Evolutionary conservation across 805 yeast genomes (phyloP), one percentile per base, ranked within the genome.

Genomic region (Starmerella kuoi): DNA sequence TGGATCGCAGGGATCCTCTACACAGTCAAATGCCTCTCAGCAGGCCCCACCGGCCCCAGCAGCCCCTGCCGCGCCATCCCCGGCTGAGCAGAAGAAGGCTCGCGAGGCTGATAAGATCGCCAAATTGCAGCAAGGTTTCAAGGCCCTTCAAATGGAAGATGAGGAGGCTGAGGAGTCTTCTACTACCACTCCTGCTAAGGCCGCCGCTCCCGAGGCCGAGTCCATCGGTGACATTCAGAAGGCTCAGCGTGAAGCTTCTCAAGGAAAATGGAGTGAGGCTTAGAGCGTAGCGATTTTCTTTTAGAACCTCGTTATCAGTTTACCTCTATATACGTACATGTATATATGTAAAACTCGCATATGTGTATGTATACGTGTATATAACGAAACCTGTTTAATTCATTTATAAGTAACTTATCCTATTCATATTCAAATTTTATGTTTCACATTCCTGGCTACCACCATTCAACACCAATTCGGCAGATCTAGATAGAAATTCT

Each of bases 91-190:
- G 27, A 24, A 14, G 37, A 37, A 34, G 35, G 66, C 53, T 43
- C 24, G 26, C 30, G 35, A 31, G 31, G 24, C 31, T 18, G 46
- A 50, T n/a, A 35, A 34, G 23, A 32, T 46, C 50, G 48, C 48
- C 52, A 56, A 41, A 55, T 60, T 47, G 56, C 50, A 46, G 19
- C 38, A 48, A 12, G 57, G 56, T 24, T 49, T 48, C 43, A 42
- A 41, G 35, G 54, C 46, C 9, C 49, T 50, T 31, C 47, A 46
- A 40, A 38, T 43, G 39, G 50, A 41, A 30, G 50, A 36, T 35
- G 52, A 42, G 37, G 46, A 42, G 21, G 44, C 42, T 39, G 45
- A 42, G 50, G 47, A 55, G 37, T 7, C 25, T 9, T 31, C 21
- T 24, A 34, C 22, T 21, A 32, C 14, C 25, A 31, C 28, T n/a